Percentiles rank a stretch among this genome's conserved stretches.
These are phyloP conservation scores for Acanthamoeba culbertsoni DNA, from an alignment of 208 protist species.

Conservation along the genomic window DNA sequence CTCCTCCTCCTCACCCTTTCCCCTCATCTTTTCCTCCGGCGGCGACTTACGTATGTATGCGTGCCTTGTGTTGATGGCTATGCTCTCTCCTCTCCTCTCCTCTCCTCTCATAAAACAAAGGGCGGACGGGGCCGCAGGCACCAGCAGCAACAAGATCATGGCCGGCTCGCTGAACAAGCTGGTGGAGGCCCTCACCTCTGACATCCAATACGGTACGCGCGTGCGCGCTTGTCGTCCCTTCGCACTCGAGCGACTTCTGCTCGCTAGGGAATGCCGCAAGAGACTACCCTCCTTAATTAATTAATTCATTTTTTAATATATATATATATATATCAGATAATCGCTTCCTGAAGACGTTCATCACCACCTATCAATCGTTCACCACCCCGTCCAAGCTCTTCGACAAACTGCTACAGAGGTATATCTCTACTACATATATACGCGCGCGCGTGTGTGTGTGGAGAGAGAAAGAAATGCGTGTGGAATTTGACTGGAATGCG, in stretches of 20 bases:
- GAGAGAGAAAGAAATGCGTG: too few relatives aligned
- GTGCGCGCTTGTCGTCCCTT: too few relatives aligned
- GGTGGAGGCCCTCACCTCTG: slow-evolving; percentile 41
- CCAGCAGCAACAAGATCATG: slow-evolving; percentile 22
- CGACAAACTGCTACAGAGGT: slow-evolving; percentile 35
- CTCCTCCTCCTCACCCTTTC: neutral
- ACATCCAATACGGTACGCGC: neutral
- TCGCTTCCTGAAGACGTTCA: neutral
- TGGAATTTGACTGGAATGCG: neutral
- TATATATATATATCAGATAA: too few relatives aligned
- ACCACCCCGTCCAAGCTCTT: slow-evolving; percentile 24
- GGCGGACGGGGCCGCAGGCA: too few relatives aligned
- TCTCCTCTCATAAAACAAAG: neutral
- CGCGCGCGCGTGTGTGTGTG: too few relatives aligned
- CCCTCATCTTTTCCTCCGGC: neutral
- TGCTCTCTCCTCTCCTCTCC: neutral
- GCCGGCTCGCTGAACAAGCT: slow-evolving; percentile 62
- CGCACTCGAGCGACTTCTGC: too few relatives aligned
- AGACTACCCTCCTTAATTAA: too few relatives aligned
- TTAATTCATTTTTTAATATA: too few relatives aligned
- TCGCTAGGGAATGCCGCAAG: neutral
- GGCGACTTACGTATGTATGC: too few relatives aligned
- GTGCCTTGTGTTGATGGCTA: too few relatives aligned
- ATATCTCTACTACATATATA: neutral
- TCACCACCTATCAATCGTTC: slow-evolving; percentile 59